These are phyloP conservation scores for Metschnikowia cerradonensis DNA, from an alignment of 805 yeast genomes.

Conservation along the genomic window DNA sequence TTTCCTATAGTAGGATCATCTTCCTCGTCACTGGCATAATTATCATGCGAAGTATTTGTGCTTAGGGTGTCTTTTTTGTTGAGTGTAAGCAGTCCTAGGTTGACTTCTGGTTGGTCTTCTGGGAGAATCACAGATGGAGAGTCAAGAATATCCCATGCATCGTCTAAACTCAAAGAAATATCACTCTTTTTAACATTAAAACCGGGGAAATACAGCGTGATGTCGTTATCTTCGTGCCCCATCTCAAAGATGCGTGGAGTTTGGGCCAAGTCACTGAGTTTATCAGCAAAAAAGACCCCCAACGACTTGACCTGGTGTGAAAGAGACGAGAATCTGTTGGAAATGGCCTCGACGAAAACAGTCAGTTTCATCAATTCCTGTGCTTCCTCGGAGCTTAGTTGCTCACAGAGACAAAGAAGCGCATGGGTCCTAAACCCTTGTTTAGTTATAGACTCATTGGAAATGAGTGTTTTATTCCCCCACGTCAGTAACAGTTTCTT, in stretches of 20 bases:
- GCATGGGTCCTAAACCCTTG: constrained; percentile 51
- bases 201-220: neutral
- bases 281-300: constrained; percentile 58
- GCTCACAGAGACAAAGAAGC: constrained; percentile 34
- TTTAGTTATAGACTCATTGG: constrained; percentile 32
- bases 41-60: constrained; percentile 10
- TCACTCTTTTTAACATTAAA: neutral
- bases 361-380: constrained; percentile 30
- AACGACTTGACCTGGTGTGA: constrained; percentile 43
- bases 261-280: constrained; percentile 32
- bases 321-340: constrained; percentile 50
- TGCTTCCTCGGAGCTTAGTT: constrained; percentile 17
- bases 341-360: constrained; percentile 47
- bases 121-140: constrained; percentile 13
- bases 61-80: too few species aligned
- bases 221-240: constrained; percentile 3
- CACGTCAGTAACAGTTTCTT: constrained; percentile 11
- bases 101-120: neutral
- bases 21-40: constrained; percentile 41
- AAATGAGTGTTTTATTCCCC: constrained; percentile 35
- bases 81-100: constrained; percentile 1
- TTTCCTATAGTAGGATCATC: constrained; percentile 44
- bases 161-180: constrained; percentile 5
- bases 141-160: constrained; percentile 21
- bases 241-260: constrained; percentile 31